Evolutionary conservation across 2,329 filamentous ascomycete species (phyloP).

Genomic region (Fusarium anguioides): DNA sequence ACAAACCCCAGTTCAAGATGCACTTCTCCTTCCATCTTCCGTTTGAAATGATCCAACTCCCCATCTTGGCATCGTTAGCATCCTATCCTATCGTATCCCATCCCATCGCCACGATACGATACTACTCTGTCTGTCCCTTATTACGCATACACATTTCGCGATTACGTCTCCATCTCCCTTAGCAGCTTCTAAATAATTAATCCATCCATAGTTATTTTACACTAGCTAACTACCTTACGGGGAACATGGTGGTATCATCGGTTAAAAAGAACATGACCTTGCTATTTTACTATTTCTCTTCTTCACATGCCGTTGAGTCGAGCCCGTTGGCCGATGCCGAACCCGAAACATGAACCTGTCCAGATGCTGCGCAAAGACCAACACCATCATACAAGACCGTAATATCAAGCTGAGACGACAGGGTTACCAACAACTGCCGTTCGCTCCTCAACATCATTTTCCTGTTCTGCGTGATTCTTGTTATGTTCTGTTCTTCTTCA

Average conservation of each 20-base stretch:
- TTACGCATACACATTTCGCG: neutral
- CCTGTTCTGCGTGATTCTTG: slow-evolving; percentile 2
- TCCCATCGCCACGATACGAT: slow-evolving; percentile 36
- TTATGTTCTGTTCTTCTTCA: slow-evolving; percentile 9
- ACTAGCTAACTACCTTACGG: neutral
- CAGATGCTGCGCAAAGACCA: slow-evolving; percentile 26
- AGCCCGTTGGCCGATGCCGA: neutral
- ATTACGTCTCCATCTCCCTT: slow-evolving; percentile 32
- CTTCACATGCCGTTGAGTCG: slow-evolving; percentile 19
- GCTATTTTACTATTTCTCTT: neutral
- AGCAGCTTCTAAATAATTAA: slow-evolving; percentile 10
- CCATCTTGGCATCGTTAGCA: slow-evolving; percentile 39
- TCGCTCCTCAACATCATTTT: slow-evolving; percentile 14
- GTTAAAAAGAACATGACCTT: slow-evolving; percentile 1
- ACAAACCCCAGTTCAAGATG: slow-evolving; percentile 15
- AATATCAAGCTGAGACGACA: slow-evolving; percentile 12
- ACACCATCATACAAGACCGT: slow-evolving; percentile 4
- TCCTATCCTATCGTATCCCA: slow-evolving; percentile 7
- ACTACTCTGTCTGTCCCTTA: neutral
- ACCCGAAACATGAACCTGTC: slow-evolving; percentile 22
- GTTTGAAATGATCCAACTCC: slow-evolving; percentile 18
- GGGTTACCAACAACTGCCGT: slow-evolving; percentile 28
- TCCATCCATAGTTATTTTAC: neutral
- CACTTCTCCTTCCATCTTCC: neutral
- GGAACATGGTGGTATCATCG: slow-evolving; percentile 9